Percentiles rank a stretch among this genome's conserved stretches.
phyloP scores from a whole-genome alignment of 1,139 yeast species.

The Nakaseomyces sp. region DNA sequence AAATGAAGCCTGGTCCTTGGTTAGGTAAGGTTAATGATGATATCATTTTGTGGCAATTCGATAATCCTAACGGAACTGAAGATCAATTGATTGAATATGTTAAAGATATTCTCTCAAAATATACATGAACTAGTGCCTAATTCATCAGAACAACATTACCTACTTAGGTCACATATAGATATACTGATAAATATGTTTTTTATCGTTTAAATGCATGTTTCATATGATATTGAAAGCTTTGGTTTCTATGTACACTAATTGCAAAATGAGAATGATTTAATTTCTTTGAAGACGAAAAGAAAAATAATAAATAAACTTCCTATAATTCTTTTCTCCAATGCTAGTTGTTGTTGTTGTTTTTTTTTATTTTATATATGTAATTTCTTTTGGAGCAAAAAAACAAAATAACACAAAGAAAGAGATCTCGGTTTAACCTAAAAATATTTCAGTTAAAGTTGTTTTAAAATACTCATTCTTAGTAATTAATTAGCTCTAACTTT shows the following conservation, averaged over 20 bases:
- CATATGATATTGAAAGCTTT: not conserved
- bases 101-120: conserved; percentile 24
- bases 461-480: not conserved
- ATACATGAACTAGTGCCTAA: conserved; percentile 7
- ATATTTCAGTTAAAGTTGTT: not conserved
- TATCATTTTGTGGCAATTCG: conserved; percentile 66
- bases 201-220: conserved; percentile 1
- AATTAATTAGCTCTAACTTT: too few species aligned
- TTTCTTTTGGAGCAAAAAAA: too few species aligned
- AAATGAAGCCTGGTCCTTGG: conserved; percentile 80
- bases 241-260: conserved; percentile 1
- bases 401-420: too few species aligned
- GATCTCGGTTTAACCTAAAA: too few species aligned
- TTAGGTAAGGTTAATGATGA: conserved; percentile 47
- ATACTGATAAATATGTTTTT: not conserved
- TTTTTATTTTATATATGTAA: too few species aligned
- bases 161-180: not conserved
- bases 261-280: not conserved
- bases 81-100: conserved; percentile 48
- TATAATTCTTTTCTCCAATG: not conserved
- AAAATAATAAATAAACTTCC: not conserved
- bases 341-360: not conserved
- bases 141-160: not conserved
- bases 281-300: not conserved
- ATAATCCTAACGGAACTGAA: conserved; percentile 46